Evolutionary conservation across 768 basidiomycete species (phyloP).

Genomic region (Boletus patriciae): DNA sequence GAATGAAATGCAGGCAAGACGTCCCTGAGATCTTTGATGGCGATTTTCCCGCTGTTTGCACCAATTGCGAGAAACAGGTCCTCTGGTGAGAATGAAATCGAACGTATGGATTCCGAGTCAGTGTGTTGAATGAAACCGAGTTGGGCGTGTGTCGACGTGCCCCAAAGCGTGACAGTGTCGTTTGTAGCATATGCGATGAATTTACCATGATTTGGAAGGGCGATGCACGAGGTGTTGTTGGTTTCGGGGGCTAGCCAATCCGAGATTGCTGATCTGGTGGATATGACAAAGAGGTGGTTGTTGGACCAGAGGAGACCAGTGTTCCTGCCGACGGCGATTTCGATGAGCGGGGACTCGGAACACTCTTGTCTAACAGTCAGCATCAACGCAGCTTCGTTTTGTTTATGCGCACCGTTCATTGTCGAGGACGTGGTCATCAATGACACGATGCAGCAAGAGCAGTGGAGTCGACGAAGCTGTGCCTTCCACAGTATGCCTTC

Average conservation of each 20-base stretch:
- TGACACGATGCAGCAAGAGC: not conserved
- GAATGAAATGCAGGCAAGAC: too few relatives aligned
- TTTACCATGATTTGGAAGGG: not conserved
- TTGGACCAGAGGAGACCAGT: not conserved
- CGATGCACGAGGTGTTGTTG: too few relatives aligned
- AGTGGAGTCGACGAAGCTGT: not conserved
- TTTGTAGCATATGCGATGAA: not conserved
- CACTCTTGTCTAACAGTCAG: not conserved
- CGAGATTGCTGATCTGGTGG: not conserved
- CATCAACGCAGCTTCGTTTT: not conserved
- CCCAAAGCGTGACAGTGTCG: not conserved
- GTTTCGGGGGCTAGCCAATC: not conserved
- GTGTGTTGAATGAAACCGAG: not conserved
- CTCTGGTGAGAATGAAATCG: not conserved
- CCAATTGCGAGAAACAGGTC: not conserved
- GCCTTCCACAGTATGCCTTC: too few relatives aligned
- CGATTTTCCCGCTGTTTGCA: not conserved
- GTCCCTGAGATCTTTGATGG: too few relatives aligned
- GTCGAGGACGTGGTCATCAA: too few relatives aligned
- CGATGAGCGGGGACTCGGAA: not conserved
- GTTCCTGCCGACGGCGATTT: not conserved
- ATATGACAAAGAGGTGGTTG: not conserved
- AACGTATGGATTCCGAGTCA: not conserved
- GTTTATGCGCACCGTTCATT: not conserved
- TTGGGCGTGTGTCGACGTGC: not conserved